These are phyloP conservation scores for Acanthamoeba sp. DNA, from an alignment of 208 protist genomes.

Conservation along the genomic window DNA sequence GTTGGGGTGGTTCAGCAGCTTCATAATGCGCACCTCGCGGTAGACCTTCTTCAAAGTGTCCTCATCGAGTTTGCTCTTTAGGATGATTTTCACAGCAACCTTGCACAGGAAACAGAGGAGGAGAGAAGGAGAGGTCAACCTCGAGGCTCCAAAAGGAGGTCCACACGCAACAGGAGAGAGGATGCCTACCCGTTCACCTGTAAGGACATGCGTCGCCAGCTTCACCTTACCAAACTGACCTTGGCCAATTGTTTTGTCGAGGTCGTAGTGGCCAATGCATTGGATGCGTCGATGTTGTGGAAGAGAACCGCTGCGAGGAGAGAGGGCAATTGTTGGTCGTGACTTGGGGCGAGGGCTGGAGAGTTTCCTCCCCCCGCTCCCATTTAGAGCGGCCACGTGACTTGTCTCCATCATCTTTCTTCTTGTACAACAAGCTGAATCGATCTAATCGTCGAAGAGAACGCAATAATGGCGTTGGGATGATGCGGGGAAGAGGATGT, in stretches of 20 bases:
- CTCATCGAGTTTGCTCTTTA: slow-evolving; percentile 68
- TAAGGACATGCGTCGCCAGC: slow-evolving; percentile 84
- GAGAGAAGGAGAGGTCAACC: not conserved
- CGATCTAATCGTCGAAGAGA: too few relatives aligned
- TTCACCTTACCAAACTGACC: slow-evolving; percentile 88
- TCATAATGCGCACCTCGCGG: slow-evolving; percentile 72
- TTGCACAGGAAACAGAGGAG: not conserved
- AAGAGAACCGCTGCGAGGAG: not conserved
- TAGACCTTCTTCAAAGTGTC: slow-evolving; percentile 67
- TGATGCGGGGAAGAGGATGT: too few relatives aligned
- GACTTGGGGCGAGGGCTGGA: slow-evolving; percentile 10
- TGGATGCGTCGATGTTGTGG: slow-evolving; percentile 64
- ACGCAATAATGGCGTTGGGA: too few relatives aligned
- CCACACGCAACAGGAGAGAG: not conserved
- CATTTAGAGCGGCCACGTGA: not conserved
- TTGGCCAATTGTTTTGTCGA: slow-evolving; percentile 81
- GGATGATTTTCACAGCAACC: slow-evolving; percentile 72
- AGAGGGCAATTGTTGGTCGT: not conserved
- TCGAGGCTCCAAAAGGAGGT: not conserved
- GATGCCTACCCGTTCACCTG: slow-evolving; percentile 66
- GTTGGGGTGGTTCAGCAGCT: slow-evolving; percentile 72
- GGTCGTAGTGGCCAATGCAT: slow-evolving; percentile 74
- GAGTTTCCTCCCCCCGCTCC: not conserved
- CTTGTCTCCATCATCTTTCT: slow-evolving; percentile 27
- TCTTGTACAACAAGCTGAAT: not conserved